These are phyloP conservation scores for Leucosporidium creatinivorum DNA, from an alignment of 768 basidiomycete genomes.

Conservation along the genomic window DNA sequence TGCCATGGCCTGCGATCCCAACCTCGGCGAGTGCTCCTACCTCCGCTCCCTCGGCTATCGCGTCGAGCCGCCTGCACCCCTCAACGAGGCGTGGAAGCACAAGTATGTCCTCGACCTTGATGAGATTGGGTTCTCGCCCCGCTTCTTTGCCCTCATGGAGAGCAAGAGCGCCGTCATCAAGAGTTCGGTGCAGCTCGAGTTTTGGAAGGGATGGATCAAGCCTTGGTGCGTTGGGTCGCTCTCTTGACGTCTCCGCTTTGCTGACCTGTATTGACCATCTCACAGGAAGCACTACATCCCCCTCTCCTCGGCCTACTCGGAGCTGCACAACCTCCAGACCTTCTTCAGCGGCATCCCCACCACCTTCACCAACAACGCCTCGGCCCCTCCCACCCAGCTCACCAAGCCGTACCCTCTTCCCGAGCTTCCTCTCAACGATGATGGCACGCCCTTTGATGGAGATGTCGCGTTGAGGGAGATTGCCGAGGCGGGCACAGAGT, in stretches of 20 bases:
- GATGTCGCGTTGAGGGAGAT: conserved; percentile 54
- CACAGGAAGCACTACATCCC: conserved; percentile 90
- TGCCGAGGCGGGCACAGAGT: conserved; percentile 83
- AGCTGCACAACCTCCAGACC: conserved; percentile 87
- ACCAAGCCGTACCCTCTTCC: conserved; percentile 37
- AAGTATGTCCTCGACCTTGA: conserved; percentile 89
- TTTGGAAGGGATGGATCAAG: conserved; percentile 40
- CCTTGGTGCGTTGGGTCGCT: conserved; percentile 34
- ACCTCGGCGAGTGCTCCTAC: conserved; percentile 35
- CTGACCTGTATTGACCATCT: background rate
- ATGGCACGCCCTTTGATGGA: conserved; percentile 32
- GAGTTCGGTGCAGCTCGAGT: conserved; percentile 36
- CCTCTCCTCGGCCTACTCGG: conserved; percentile 71
- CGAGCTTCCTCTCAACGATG: conserved; percentile 26
- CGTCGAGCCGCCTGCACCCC: conserved; percentile 50
- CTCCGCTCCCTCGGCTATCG: conserved; percentile 35
- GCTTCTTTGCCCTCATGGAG: conserved; percentile 77
- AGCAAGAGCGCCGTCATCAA: conserved; percentile 58
- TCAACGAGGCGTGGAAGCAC: conserved; percentile 84
- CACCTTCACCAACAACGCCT: conserved; percentile 21
- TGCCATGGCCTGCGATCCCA: conserved; percentile 46
- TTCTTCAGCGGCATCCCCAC: conserved; percentile 69
- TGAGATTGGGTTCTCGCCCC: conserved; percentile 88
- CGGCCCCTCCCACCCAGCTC: conserved; percentile 15
- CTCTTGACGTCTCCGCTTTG: background rate